These are phyloP conservation scores for Leccinum rimulosum DNA, from an alignment of 768 basidiomycete genomes.

Conservation along the genomic window DNA sequence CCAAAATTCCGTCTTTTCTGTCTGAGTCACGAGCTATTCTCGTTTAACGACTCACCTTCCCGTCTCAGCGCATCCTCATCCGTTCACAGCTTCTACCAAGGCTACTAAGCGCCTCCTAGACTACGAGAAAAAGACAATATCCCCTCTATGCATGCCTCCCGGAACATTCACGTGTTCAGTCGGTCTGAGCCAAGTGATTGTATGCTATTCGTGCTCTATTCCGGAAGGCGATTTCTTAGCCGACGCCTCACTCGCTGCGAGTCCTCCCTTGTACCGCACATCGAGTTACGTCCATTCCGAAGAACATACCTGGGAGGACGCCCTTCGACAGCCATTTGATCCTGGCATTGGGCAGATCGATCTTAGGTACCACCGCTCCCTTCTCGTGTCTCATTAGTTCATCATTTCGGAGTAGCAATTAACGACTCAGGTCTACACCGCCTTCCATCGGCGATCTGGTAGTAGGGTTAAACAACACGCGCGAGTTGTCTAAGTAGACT, in stretches of 20 bases:
- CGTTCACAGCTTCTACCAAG: conserved; percentile 59
- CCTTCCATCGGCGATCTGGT: no score
- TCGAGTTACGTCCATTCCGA: conserved; percentile 29
- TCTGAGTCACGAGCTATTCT: no score
- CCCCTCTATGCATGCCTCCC: conserved; percentile 20
- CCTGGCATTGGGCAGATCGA: conserved; percentile 33
- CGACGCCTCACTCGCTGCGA: conserved; percentile 8
- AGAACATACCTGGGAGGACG: conserved; percentile 40
- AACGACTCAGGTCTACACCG: no score
- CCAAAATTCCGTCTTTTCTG: no score
- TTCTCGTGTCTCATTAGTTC: no score
- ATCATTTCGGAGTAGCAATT: no score
- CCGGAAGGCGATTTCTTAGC: conserved; percentile 17
- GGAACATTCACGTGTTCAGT: conserved; percentile 16
- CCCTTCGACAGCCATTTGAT: conserved; percentile 43
- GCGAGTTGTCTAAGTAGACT: no score
- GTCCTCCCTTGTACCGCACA: conserved; percentile 12
- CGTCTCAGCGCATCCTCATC: conserved; percentile 34
- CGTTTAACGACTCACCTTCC: not conserved
- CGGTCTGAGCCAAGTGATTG: conserved; percentile 13
- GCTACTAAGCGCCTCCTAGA: conserved; percentile 30
- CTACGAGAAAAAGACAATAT: conserved; percentile 40
- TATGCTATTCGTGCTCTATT: not conserved
- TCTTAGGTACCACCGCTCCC: no score
- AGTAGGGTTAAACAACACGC: no score